A percentile compares a stretch with the other conserved stretches of the same genome.
Conservation (phyloP, 2,329 filamentous ascomycete species). For the Penicillium sp. region DNA sequence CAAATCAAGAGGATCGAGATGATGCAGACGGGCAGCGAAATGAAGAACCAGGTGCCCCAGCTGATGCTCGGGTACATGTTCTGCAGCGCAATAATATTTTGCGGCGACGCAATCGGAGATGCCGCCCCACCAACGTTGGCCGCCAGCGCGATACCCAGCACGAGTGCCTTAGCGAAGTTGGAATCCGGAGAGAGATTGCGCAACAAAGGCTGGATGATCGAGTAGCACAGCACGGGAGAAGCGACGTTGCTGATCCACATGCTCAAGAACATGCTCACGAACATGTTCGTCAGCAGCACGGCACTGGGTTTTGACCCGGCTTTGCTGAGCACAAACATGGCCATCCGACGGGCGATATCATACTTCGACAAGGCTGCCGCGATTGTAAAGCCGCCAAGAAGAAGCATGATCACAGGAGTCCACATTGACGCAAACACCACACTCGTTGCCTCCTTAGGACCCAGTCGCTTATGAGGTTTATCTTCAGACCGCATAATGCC, state of each 20-base stretch:
- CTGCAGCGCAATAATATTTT: slow-evolving; percentile 93
- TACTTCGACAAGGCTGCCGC: slow-evolving; percentile 94
- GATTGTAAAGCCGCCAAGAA: slow-evolving; percentile 92
- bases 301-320: slow-evolving; percentile 85
- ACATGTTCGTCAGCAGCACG: slow-evolving; percentile 96
- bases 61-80: slow-evolving; percentile 91
- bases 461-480: slow-evolving; percentile 64
- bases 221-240: slow-evolving; percentile 93
- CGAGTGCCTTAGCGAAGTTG: slow-evolving; percentile 88
- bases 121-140: slow-evolving; percentile 96
- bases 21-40: slow-evolving; percentile 86
- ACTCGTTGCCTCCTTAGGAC: slow-evolving; percentile 72
- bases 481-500: slow-evolving; percentile 76
- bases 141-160: slow-evolving; percentile 89
- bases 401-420: slow-evolving; percentile 97
- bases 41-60: slow-evolving; percentile 97
- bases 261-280: slow-evolving; percentile 92
- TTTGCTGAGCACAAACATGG: slow-evolving; percentile 92
- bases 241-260: slow-evolving; percentile 99
- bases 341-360: slow-evolving; percentile 95
- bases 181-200: slow-evolving; percentile 88
- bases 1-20: slow-evolving; percentile 86
- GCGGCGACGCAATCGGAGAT: slow-evolving; percentile 92
- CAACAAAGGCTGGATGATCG: slow-evolving; percentile 94
- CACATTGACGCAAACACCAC: slow-evolving; percentile 96